Base-by-base conservation (phyloP, 805 yeast species). In the Ogataea ramenticola region DNA sequence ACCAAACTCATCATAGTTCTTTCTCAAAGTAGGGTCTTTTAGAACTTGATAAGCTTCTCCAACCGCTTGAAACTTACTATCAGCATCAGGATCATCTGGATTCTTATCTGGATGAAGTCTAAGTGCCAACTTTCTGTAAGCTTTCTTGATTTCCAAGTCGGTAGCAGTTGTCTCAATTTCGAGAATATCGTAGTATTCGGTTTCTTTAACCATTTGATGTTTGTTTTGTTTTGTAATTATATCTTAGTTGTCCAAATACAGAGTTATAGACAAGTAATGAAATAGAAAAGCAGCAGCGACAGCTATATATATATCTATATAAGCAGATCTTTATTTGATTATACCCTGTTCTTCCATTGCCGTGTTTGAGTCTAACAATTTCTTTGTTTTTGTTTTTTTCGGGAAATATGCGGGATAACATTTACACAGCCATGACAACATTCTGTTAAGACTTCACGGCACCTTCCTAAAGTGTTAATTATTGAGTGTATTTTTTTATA, bases 31-130 rank as follows among this genome's bases (percentile, higher is more conserved):
- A 4, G 77, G 79, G 57, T 82, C 85, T 48, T 85, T 77, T 41
- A 86, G 66, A 2, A 85, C 87, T 60, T 85, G 93, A 58, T 86
- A 86, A 3, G 93, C 93, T 57, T 84, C 87, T 3, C 68, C 66
- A 39, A 66, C 58, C 49, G 73, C 80, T 57, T 77, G 80, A 56
- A 86, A 86, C 63, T 80, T 81, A 48, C 73, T 74, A 17, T 87
- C 86, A 10, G 95, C 93, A 16, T 68, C 68, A 5, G 88, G 87
- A 58, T 83, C 86, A 49, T 79, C 76, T 26, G 83, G 86, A 54
- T 85, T 85, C 63, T 85, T 85, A 60, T 85, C 95, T 2, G 95
- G 95, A 60, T 85, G 95, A 52, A 78, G 80, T 53, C 74, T 76
- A 43, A 85, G 72, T 1, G 95, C 89, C 61, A 80, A 79, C 60